phyloP scores from a whole-genome alignment of 768 basidiomycete species.

The Sporobolomyces phaffii region DNA sequence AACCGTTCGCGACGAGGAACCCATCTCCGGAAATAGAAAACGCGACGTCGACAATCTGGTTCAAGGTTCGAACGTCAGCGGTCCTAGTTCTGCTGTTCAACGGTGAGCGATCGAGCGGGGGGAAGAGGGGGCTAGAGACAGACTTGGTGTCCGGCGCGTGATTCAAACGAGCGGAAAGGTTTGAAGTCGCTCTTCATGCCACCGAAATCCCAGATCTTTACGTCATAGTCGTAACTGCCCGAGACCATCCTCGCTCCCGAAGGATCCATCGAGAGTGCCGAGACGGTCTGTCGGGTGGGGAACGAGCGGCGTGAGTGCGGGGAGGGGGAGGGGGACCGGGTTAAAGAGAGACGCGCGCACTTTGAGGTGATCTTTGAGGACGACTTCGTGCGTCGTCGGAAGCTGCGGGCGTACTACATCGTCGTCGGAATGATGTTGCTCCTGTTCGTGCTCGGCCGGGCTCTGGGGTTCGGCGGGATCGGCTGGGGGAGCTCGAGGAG shows the following conservation, averaged over 20 bases:
- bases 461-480: not conserved
- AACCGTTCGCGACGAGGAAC: slow-evolving; percentile 82
- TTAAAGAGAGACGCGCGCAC: slow-evolving; percentile 34
- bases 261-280: slow-evolving; percentile 84
- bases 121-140: not conserved
- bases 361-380: slow-evolving; percentile 91
- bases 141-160: slow-evolving; percentile 44
- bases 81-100: not conserved
- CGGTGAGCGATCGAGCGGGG: too few relatives aligned
- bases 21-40: slow-evolving; percentile 81
- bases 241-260: slow-evolving; percentile 85
- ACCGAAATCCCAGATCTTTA: slow-evolving; percentile 98
- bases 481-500: not conserved
- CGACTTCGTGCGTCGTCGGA: slow-evolving; percentile 83
- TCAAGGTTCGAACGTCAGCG: not conserved
- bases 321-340: not conserved
- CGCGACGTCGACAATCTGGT: slow-evolving; percentile 79
- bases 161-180: slow-evolving; percentile 96
- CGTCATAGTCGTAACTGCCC: slow-evolving; percentile 95
- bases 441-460: slow-evolving; percentile 15
- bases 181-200: slow-evolving; percentile 81
- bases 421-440: slow-evolving; percentile 49
- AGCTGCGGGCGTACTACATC: slow-evolving; percentile 37
- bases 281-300: slow-evolving; percentile 72
- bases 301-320: not conserved